These are phyloP conservation scores for Diplosphaera chodatii DNA, from an alignment of 139 green algal genomes.

Conservation along the genomic window DNA sequence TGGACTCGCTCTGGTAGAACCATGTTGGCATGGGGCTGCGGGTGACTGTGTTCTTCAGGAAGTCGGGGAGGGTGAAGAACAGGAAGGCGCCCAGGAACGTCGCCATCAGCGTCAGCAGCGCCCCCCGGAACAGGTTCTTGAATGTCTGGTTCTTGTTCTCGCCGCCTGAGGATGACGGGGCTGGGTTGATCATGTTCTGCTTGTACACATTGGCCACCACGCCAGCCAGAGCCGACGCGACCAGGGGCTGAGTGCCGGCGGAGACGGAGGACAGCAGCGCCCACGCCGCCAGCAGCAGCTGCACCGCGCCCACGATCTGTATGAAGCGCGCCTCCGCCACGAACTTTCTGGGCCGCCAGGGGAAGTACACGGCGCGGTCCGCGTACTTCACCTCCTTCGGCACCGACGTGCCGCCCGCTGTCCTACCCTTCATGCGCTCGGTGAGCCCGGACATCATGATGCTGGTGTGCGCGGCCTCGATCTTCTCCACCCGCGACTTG, in stretches of 20 bases:
- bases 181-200: conserved; percentile 42
- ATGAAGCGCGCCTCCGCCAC: conserved; percentile 34
- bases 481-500: conserved; percentile 21
- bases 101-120: conserved; percentile 40
- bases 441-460: conserved; percentile 52
- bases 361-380: conserved; percentile 46
- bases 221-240: conserved; percentile 33
- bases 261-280: conserved; percentile 24
- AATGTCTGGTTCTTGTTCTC: conserved; percentile 35
- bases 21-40: conserved; percentile 30
- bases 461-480: conserved; percentile 46
- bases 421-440: conserved; percentile 26
- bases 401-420: conserved; percentile 23
- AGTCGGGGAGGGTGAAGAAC: conserved; percentile 41
- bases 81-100: conserved; percentile 42
- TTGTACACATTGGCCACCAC: conserved; percentile 35
- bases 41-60: conserved; percentile 19
- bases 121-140: conserved; percentile 46
- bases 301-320: conserved; percentile 15
- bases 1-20: conserved; percentile 45
- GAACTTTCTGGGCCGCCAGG: conserved; percentile 43
- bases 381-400: conserved; percentile 47
- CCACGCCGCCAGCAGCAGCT: conserved; percentile 37
- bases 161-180: conserved; percentile 4
- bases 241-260: conserved; percentile 42